phyloP scores from a whole-genome alignment of 345 rosid species.

The Brassica cretica region DNA sequence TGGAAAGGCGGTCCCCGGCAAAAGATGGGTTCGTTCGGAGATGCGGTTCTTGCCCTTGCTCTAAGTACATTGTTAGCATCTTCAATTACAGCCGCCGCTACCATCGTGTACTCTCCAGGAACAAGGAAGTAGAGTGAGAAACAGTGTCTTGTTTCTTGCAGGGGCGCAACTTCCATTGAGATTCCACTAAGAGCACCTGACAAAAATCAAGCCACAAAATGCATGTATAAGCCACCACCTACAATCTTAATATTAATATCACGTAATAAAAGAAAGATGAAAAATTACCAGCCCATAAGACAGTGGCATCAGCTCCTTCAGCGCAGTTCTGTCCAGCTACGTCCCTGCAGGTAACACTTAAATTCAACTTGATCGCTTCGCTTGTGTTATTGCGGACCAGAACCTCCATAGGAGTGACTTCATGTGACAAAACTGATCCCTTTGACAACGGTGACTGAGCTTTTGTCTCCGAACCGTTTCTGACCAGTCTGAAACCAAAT shows the following conservation, averaged over 20 bases:
- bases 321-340: constrained; percentile 93
- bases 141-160: constrained; percentile 67
- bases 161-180: constrained; percentile 70
- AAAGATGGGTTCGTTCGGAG: constrained; percentile 81
- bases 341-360: constrained; percentile 83
- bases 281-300: constrained; percentile 39
- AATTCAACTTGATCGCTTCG: constrained; percentile 77
- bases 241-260: neutral
- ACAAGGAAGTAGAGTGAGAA: constrained; percentile 89
- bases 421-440: constrained; percentile 69
- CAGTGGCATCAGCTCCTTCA: constrained; percentile 86
- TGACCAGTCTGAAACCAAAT: constrained; percentile 77
- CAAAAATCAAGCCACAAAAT: neutral
- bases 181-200: constrained; percentile 81
- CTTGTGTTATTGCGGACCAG: constrained; percentile 85
- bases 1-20: constrained; percentile 96
- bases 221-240: constrained; percentile 12
- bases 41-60: constrained; percentile 71
- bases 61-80: constrained; percentile 83
- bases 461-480: constrained; percentile 36
- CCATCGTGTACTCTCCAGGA: constrained; percentile 89
- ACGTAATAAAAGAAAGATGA: neutral
- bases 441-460: constrained; percentile 37
- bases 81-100: constrained; percentile 84
- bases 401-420: constrained; percentile 90